A percentile compares a stretch with the other conserved stretches of the same genome.
These are phyloP conservation scores for Agmasoma carcini DNA, from an alignment of 371 early-diverging fungal species.

Conservation along the genomic window DNA sequence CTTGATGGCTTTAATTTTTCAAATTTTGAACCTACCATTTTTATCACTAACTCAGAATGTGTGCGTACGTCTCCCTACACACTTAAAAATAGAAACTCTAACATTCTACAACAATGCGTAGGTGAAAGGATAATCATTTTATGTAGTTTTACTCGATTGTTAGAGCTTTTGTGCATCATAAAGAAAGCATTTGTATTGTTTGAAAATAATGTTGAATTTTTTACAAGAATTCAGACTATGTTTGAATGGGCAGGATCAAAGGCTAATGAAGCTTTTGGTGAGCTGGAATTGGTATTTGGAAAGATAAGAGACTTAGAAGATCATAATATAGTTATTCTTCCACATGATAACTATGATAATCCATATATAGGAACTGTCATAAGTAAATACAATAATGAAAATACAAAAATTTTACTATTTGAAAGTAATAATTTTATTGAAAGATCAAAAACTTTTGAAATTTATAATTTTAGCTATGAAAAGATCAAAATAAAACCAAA, in stretches of 20 bases:
- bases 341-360: constrained; percentile 32
- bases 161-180: constrained; percentile 73
- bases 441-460: constrained; percentile 11
- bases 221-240: constrained; percentile 50
- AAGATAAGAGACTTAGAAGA: constrained; percentile 23
- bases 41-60: constrained; percentile 64
- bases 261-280: constrained; percentile 34
- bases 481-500: constrained; percentile 1
- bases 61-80: constrained; percentile 54
- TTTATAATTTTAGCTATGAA: constrained; percentile 12
- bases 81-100: constrained; percentile 37
- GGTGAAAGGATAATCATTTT: constrained; percentile 74
- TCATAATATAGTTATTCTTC: constrained; percentile 36
- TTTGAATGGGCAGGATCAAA: constrained; percentile 53
- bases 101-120: constrained; percentile 54
- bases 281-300: constrained; percentile 44
- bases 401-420: constrained; percentile 30
- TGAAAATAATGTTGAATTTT: constrained; percentile 36
- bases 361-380: constrained; percentile 37
- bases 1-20: constrained; percentile 60
- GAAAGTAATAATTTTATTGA: constrained; percentile 13
- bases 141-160: constrained; percentile 67
- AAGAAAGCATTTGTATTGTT: constrained; percentile 55
- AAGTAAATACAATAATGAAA: constrained; percentile 27
- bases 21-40: constrained; percentile 62